Base-by-base conservation (phyloP, 2,329 filamentous ascomycete species). In the Fusarium kyushuense region DNA sequence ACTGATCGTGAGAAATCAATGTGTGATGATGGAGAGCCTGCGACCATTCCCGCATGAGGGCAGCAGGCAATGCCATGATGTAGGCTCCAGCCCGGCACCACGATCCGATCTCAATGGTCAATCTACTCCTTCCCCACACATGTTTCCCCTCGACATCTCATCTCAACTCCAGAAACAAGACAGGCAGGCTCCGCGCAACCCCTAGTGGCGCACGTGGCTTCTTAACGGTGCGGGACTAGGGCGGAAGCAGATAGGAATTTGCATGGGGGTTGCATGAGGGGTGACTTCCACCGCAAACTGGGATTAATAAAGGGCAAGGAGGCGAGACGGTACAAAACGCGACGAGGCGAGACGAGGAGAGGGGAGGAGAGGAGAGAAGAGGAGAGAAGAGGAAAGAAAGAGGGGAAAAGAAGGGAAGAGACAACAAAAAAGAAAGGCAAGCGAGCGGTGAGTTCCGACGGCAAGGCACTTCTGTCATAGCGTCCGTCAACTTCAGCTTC, bases 201-300 rank as follows among this genome's bases (percentile, higher is more conserved):
- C 59, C 60, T 67, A 71, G 71, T 72, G 71, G 67, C 71, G 71
- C 74, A 75, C 74, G 74, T 75, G 74, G 74, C 55, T 73, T 59
- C 60, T 65, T 54, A 69, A 70, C 65, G 73, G 74, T 76, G 74
- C 74, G 74, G 74, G 65, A 65, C 72, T 74, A 76, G 65, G 72
- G 69, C 46, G 65, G 52, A 63, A 63, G 59, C 32, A 63, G 29
- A 56, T 46, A 58, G 48, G 40, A 65, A 53, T 51, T 57, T 68
- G 48, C 68, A 72, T 72, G 62, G 17, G 70, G 70, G 51, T 63
- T 56, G 67, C 53, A 38, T 42, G 49, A 60, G 65, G 58, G 27
- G 67, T 41, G 63, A 35, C 35, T 54, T 58, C 40, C 58, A 51
- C 53, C 36, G 27, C 42, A 46, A 33, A 47, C 35, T 57, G 46